Evolutionary conservation across 1,139 yeast genomes (phyloP).

Genomic region (Pichia terricola): DNA sequence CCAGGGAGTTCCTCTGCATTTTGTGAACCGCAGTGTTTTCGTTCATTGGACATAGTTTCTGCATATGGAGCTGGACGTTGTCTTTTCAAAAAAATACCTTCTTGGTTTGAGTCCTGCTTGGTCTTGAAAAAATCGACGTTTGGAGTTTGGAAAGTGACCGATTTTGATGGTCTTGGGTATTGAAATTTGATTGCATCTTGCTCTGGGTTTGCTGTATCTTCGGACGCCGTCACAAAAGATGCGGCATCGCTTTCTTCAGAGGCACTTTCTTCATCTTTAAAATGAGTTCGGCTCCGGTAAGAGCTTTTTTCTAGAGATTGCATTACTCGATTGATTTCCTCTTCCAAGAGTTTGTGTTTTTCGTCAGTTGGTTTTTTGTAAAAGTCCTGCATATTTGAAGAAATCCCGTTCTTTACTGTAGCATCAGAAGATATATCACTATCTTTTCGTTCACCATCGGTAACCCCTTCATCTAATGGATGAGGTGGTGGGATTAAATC

Average conservation of each 20-base stretch:
- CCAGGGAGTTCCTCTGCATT: background rate
- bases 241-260: conserved; percentile 1
- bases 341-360: conserved; percentile 4
- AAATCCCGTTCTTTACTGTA: background rate
- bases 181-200: background rate
- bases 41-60: background rate
- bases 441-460: no score
- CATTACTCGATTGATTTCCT: conserved; percentile 8
- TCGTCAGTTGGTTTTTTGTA: background rate
- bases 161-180: background rate
- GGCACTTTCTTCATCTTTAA: background rate
- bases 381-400: background rate
- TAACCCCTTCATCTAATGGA: no score
- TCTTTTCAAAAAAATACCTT: background rate
- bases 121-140: no score
- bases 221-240: conserved; percentile 5
- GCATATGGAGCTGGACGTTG: background rate
- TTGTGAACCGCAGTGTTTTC: background rate
- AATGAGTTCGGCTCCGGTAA: background rate
- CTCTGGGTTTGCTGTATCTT: background rate
- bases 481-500: no score
- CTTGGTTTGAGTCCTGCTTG: no score
- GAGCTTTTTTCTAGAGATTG: background rate
- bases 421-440: no score
- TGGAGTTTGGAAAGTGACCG: background rate